A percentile compares a stretch with the other conserved stretches of the same genome.
phyloP scores from a whole-genome alignment of 371 early-diverging fungal genomes.

The Mortierella sp. region DNA sequence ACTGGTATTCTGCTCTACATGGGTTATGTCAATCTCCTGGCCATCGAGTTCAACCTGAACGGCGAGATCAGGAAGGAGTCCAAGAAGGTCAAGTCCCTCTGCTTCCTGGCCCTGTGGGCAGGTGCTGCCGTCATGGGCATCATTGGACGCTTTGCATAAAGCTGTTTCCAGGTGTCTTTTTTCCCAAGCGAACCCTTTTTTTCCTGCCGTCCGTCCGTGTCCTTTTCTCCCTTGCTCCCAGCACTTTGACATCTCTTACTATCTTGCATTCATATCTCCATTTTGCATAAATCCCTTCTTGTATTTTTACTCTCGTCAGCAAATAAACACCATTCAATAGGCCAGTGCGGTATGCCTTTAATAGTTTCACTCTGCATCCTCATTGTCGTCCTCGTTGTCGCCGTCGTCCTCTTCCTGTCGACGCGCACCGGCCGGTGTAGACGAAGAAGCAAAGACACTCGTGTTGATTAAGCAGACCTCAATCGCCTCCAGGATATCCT shows the following conservation, averaged over 20 bases:
- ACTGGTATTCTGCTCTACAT: slow-evolving; percentile 88
- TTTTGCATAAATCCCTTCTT: slow-evolving; percentile 5
- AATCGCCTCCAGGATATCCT: slow-evolving; percentile 81
- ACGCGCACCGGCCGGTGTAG: neutral
- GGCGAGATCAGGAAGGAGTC: slow-evolving; percentile 61
- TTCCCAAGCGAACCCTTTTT: neutral
- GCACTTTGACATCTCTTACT: neutral
- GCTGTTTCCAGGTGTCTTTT: neutral
- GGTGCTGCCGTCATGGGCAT: slow-evolving; percentile 83
- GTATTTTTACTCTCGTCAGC: neutral
- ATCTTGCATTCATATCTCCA: neutral
- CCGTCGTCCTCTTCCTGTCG: neutral
- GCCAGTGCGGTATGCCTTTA: neutral
- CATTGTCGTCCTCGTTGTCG: neutral
- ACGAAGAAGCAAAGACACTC: slow-evolving; percentile 20
- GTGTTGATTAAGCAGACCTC: slow-evolving; percentile 64
- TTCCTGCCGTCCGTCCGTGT: neutral
- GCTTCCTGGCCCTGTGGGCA: slow-evolving; percentile 70
- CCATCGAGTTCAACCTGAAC: slow-evolving; percentile 73
- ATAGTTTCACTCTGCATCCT: neutral
- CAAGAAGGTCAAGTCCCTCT: slow-evolving; percentile 30
- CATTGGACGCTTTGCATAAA: slow-evolving; percentile 82
- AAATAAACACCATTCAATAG: neutral
- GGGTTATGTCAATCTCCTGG: slow-evolving; percentile 79
- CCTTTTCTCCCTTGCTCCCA: neutral